Evolutionary conservation across 2,329 filamentous ascomycete genomes (phyloP).

Genomic region (Colletotrichum orchidophilum): DNA sequence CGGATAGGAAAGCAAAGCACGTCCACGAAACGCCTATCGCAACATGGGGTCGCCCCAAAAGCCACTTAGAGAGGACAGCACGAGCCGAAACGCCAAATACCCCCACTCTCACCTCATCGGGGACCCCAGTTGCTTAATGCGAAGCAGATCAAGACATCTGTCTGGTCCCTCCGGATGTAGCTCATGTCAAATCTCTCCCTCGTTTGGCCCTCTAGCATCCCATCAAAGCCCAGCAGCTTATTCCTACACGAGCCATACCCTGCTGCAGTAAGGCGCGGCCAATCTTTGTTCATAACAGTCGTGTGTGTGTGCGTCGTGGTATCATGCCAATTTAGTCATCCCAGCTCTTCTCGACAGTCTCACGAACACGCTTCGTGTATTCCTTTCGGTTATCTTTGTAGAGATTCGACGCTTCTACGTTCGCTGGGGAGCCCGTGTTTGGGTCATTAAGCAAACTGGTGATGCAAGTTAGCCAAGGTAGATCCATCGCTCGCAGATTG

Average conservation of each 20-base stretch:
- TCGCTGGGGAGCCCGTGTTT: constrained; percentile 97
- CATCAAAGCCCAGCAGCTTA: constrained; percentile 10
- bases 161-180: constrained; percentile 3
- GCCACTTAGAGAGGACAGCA: constrained; percentile 24
- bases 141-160: constrained; percentile 9
- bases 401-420: constrained; percentile 96
- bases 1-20: constrained; percentile 10
- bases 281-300: constrained; percentile 28
- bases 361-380: constrained; percentile 92
- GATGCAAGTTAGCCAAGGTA: neutral
- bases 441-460: constrained; percentile 92
- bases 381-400: constrained; percentile 99
- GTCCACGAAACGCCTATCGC: constrained; percentile 31
- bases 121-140: constrained; percentile 30
- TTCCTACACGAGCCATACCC: neutral
- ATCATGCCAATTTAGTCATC: constrained; percentile 71
- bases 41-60: constrained; percentile 27
- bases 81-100: constrained; percentile 32
- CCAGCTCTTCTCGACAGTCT: constrained; percentile 99
- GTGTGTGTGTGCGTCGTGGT: constrained; percentile 20
- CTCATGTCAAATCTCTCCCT: neutral
- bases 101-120: constrained; percentile 22
- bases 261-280: constrained; percentile 1
- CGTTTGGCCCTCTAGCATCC: neutral
- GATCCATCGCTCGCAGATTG: neutral